Percentiles rank a stretch among this genome's conserved stretches.
These are phyloP conservation scores for Lentinula guzmanii DNA, from an alignment of 768 basidiomycete species.

Conservation along the genomic window DNA sequence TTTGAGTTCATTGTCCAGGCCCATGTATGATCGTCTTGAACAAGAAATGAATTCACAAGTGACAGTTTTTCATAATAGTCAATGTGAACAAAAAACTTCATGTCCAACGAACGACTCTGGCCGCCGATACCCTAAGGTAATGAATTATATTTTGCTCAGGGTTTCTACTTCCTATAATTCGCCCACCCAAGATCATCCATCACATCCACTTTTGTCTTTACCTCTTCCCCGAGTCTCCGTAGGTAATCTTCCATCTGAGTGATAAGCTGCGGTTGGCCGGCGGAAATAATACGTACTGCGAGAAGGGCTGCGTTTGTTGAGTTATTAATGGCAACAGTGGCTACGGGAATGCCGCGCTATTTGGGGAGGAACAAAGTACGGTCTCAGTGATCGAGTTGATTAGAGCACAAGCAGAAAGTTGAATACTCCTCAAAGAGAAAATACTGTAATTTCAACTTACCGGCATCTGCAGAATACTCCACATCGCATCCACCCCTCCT, in stretches of 20 bases:
- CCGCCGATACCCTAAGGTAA: too few relatives aligned
- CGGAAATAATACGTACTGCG: slow-evolving; percentile 83
- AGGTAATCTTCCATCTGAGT: slow-evolving; percentile 72
- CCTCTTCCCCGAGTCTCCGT: slow-evolving; percentile 63
- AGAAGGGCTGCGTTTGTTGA: slow-evolving; percentile 89
- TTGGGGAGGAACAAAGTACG: not conserved
- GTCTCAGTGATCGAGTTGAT: not conserved
- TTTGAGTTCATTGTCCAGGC: not conserved
- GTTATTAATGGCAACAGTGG: slow-evolving; percentile 96
- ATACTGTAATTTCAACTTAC: slow-evolving; percentile 38
- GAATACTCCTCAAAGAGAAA: not conserved
- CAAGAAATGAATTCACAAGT: too few relatives aligned
- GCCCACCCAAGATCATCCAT: slow-evolving; percentile 85
- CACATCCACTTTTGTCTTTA: slow-evolving; percentile 70
- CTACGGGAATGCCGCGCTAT: slow-evolving; percentile 93
- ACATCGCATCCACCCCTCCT: slow-evolving; percentile 94
- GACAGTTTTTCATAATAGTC: too few relatives aligned
- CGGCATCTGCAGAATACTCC: slow-evolving; percentile 99
- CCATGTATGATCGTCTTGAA: too few relatives aligned
- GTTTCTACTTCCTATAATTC: slow-evolving; percentile 38
- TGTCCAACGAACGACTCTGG: too few relatives aligned
- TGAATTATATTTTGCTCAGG: too few relatives aligned
- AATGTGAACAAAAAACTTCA: too few relatives aligned
- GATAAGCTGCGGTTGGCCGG: slow-evolving; percentile 62
- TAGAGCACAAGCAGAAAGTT: not conserved